Percentiles rank a stretch among this genome's conserved stretches.
phyloP scores from a whole-genome alignment of 192 early-diverging fungal genomes.

The Coemansia sp. region DNA sequence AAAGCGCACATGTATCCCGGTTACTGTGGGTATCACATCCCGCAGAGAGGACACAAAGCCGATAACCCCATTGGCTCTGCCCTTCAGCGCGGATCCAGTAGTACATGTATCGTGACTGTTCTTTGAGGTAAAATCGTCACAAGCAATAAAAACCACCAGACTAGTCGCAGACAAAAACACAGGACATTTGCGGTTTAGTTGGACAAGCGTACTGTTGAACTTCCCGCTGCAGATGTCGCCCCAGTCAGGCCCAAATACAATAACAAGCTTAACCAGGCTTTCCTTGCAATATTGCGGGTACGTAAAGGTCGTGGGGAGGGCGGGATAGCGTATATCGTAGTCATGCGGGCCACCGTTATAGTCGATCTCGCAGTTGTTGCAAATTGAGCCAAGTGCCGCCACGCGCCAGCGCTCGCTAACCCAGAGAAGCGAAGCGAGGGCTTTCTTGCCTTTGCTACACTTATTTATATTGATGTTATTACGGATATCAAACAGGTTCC shows the following conservation, averaged over 20 bases:
- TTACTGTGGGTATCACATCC: not conserved
- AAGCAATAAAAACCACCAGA: not conserved
- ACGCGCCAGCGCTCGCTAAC: constrained; percentile 5
- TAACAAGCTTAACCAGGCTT: not conserved
- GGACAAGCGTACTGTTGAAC: not conserved
- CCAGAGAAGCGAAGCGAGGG: not conserved
- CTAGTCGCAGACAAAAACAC: not conserved
- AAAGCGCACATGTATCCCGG: not conserved
- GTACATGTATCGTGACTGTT: too few relatives aligned
- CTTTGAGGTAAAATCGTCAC: not conserved
- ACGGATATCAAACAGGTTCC: not conserved
- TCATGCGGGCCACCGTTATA: not conserved
- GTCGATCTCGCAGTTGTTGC: not conserved
- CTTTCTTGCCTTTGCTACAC: not conserved
- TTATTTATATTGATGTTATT: not conserved
- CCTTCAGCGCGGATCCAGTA: not conserved
- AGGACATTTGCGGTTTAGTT: not conserved
- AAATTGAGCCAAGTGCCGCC: not conserved
- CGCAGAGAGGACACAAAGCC: not conserved
- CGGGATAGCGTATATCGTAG: not conserved
- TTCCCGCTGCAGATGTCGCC: not conserved
- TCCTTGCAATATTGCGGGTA: not conserved
- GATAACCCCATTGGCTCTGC: not conserved
- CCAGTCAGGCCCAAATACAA: not conserved
- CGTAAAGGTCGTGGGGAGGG: not conserved